A percentile compares a stretch with the other conserved stretches of the same genome.
These are phyloP conservation scores for Botrytis pseudocinerea DNA, from an alignment of 2,329 filamentous ascomycete genomes.

Conservation along the genomic window DNA sequence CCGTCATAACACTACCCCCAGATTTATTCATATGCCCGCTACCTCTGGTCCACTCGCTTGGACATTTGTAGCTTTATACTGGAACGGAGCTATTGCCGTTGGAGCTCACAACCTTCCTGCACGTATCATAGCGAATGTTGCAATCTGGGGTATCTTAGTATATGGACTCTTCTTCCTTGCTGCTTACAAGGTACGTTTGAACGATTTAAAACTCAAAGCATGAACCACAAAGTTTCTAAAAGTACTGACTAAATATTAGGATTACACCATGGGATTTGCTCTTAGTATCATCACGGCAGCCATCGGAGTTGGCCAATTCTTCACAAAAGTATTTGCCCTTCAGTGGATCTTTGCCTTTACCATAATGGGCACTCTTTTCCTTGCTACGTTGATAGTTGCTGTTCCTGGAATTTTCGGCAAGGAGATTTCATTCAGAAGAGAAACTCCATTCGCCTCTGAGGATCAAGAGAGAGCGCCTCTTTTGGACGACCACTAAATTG, in stretches of 20 bases:
- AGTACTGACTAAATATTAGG: slow-evolving; percentile 44
- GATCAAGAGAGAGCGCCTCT: slow-evolving; percentile 59
- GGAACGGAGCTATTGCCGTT: slow-evolving; percentile 85
- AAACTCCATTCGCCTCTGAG: slow-evolving; percentile 49
- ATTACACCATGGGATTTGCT: slow-evolving; percentile 76
- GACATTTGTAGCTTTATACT: slow-evolving; percentile 85
- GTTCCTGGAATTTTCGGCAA: slow-evolving; percentile 64
- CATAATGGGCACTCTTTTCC: slow-evolving; percentile 74
- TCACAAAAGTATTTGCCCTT: slow-evolving; percentile 70
- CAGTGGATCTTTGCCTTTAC: slow-evolving; percentile 93
- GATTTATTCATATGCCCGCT: slow-evolving; percentile 73
- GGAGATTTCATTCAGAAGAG: slow-evolving; percentile 52
- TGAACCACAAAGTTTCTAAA: neutral
- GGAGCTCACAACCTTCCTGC: slow-evolving; percentile 65
- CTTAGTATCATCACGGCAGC: slow-evolving; percentile 72
- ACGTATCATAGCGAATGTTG: slow-evolving; percentile 81
- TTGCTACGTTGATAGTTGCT: slow-evolving; percentile 65
- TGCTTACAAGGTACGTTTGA: slow-evolving; percentile 61
- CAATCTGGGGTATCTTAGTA: slow-evolving; percentile 79
- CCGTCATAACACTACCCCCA: slow-evolving; percentile 69
- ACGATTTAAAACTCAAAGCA: neutral
- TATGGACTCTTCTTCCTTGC: slow-evolving; percentile 77
- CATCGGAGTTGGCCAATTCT: slow-evolving; percentile 76
- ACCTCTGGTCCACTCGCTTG: slow-evolving; percentile 79
- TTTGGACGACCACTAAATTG: slow-evolving; percentile 48